These are phyloP conservation scores for Trichoderma hamatum DNA, from an alignment of 2,329 filamentous ascomycete genomes.

Conservation along the genomic window DNA sequence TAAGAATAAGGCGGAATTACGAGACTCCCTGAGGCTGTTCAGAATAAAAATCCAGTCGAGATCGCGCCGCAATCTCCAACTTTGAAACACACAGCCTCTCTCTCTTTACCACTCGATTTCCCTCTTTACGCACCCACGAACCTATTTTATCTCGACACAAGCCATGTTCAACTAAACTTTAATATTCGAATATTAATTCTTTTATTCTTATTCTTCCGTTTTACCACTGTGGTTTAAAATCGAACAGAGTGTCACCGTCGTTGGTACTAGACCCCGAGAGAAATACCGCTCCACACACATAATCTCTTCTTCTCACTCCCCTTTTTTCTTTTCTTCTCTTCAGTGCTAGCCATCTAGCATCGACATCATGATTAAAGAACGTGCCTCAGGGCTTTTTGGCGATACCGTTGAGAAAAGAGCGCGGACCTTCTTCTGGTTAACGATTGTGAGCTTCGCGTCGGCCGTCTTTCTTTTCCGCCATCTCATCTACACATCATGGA, in stretches of 20 bases:
- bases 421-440: conserved; percentile 21
- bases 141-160: background rate
- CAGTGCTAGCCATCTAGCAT: conserved; percentile 2
- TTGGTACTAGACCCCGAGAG: background rate
- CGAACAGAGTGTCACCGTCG: background rate
- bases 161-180: conserved; percentile 14
- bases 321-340: background rate
- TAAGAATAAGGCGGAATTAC: conserved; percentile 8
- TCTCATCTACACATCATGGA: conserved; percentile 35
- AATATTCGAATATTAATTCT: background rate
- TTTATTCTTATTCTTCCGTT: background rate
- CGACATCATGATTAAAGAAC: conserved; percentile 11
- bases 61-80: background rate
- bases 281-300: background rate
- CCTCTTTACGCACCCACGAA: background rate
- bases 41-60: background rate
- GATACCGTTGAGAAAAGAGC: conserved; percentile 2
- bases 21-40: conserved; percentile 1
- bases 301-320: background rate
- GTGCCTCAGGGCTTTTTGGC: background rate
- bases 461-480: conserved; percentile 30
- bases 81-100: background rate
- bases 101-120: background rate
- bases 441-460: conserved; percentile 20
- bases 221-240: background rate